Conservation (phyloP, 2,329 filamentous ascomycete species). For the Sporothrix euskadiensis region DNA sequence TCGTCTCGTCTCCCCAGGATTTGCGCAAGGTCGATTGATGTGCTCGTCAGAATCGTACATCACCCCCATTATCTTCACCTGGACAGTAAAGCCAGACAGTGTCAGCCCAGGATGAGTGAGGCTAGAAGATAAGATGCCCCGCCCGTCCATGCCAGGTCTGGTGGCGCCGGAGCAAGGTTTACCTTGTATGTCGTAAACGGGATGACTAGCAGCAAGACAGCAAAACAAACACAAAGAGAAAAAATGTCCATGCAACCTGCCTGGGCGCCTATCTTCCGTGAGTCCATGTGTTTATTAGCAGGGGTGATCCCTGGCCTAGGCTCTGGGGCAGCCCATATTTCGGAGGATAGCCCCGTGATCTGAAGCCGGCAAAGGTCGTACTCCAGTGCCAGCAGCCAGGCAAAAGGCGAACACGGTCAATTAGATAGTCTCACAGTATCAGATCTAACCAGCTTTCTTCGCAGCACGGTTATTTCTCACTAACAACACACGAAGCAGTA, state of each 20-base stretch:
- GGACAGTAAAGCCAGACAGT: constrained; percentile 37
- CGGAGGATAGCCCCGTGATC: constrained; percentile 4
- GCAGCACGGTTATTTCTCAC: constrained; percentile 17
- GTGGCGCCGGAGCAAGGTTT: background rate
- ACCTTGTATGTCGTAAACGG: background rate
- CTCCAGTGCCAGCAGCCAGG: background rate
- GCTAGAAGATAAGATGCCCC: background rate
- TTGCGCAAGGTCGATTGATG: constrained; percentile 30
- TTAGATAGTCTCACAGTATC: background rate
- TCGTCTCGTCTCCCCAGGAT: constrained; percentile 27
- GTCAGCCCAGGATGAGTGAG: background rate
- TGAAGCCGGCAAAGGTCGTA: background rate
- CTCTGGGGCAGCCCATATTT: background rate
- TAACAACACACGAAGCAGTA: background rate
- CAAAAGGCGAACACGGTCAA: background rate
- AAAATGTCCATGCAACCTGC: constrained; percentile 1
- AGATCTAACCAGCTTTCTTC: background rate
- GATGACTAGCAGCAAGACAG: background rate
- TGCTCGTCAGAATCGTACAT: constrained; percentile 30
- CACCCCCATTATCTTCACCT: constrained; percentile 35
- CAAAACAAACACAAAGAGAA: background rate
- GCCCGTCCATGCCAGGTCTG: background rate
- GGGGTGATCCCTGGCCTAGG: constrained; percentile 16
- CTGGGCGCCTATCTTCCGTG: constrained; percentile 16
- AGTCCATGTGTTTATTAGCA: constrained; percentile 12